phyloP scores from a whole-genome alignment of 805 yeast genomes.

The Lachancea sp. region DNA sequence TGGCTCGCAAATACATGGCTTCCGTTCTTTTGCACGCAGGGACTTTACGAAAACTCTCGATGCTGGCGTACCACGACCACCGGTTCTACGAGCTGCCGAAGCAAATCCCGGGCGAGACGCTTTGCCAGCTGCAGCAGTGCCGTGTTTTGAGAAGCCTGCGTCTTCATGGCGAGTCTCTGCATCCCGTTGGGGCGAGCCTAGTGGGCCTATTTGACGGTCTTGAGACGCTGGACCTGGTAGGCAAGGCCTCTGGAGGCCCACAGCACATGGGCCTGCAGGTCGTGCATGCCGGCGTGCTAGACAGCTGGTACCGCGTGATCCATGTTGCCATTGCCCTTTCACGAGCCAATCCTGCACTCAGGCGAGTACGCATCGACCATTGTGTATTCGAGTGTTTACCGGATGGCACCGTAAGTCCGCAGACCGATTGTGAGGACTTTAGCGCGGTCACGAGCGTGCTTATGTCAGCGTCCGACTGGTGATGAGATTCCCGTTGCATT shows the following conservation, averaged over 20 bases:
- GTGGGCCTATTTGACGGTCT: constrained; percentile 25
- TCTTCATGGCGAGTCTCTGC: constrained; percentile 34
- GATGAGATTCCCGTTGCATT: too few species aligned
- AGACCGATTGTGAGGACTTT: constrained; percentile 41
- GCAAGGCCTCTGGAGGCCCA: constrained; percentile 45
- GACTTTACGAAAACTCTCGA: constrained; percentile 32
- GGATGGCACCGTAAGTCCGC: constrained; percentile 32
- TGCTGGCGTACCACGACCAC: constrained; percentile 39
- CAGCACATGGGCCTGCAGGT: constrained; percentile 51
- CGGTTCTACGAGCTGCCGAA: constrained; percentile 29
- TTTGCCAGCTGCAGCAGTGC: constrained; percentile 19
- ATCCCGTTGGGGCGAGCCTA: constrained; percentile 27
- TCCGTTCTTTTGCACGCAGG: constrained; percentile 16
- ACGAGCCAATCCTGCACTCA: constrained; percentile 26
- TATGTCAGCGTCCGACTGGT: constrained; percentile 7
- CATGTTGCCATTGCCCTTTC: constrained; percentile 43
- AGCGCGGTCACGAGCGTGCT: constrained; percentile 31
- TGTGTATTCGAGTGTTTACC: constrained; percentile 40
- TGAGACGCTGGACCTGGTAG: constrained; percentile 40
- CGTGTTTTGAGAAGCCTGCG: constrained; percentile 35
- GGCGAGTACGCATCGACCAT: constrained; percentile 43
- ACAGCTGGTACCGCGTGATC: constrained; percentile 52
- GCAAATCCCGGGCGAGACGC: constrained; percentile 22
- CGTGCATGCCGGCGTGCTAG: constrained; percentile 47
- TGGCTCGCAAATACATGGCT: constrained; percentile 15